Percentiles rank a stretch among this genome's conserved stretches.
These are phyloP conservation scores for Zoysia matrella DNA, from an alignment of 202 grass and related monocot genomes.

Conservation along the genomic window DNA sequence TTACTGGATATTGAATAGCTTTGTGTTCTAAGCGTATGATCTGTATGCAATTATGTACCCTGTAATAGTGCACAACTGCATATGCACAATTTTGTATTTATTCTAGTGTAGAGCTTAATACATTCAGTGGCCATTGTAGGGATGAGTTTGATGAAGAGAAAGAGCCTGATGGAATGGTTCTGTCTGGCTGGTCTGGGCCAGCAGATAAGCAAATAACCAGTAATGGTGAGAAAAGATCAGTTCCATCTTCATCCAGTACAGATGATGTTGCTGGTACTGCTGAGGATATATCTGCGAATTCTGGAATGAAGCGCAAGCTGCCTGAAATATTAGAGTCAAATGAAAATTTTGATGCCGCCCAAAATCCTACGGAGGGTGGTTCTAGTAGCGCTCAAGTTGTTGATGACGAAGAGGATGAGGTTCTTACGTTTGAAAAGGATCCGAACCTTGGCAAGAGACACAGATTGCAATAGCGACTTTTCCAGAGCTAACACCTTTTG, in stretches of 20 bases:
- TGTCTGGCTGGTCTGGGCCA: constrained; percentile 58
- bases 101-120: constrained; percentile 23
- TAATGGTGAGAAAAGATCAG: constrained; percentile 60
- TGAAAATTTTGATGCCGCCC: constrained; percentile 49
- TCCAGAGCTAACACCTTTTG: constrained; percentile 39
- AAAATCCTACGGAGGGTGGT: constrained; percentile 9
- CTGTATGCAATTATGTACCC: not conserved
- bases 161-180: no score
- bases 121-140: constrained; percentile 45
- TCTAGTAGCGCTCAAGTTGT: constrained; percentile 18
- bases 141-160: no score
- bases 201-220: constrained; percentile 51
- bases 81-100: not conserved
- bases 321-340: constrained; percentile 58
- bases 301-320: constrained; percentile 82
- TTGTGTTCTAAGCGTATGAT: not conserved
- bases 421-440: constrained; percentile 55
- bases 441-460: constrained; percentile 70
- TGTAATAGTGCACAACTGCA: not conserved
- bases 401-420: constrained; percentile 42
- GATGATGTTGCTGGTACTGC: constrained; percentile 25
- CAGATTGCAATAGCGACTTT: constrained; percentile 66
- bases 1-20: not conserved
- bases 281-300: constrained; percentile 26
- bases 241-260: constrained; percentile 41